Evolutionary conservation across 495 filamentous ascomycete genomes (phyloP).

Genomic region (Podospora bellae-mahoneyi): DNA sequence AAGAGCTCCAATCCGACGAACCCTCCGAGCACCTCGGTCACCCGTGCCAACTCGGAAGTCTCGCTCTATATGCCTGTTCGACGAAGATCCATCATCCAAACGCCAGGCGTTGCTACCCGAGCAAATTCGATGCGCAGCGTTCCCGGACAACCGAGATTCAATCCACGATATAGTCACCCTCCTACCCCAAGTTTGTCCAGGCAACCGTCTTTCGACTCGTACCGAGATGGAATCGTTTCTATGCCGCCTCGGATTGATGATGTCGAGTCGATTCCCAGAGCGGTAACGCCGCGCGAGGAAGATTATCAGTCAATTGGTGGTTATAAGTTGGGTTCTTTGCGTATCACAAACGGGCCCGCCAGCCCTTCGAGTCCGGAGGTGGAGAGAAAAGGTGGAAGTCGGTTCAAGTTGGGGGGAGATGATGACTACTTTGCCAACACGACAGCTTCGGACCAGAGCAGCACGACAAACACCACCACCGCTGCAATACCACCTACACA

Average conservation of each 20-base stretch:
- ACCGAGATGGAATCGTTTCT: slow-evolving; percentile 29
- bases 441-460: neutral
- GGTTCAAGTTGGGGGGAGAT: slow-evolving; percentile 2
- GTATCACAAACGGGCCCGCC: slow-evolving; percentile 57
- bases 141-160: slow-evolving; percentile 22
- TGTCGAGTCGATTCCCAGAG: slow-evolving; percentile 35
- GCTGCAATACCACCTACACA: slow-evolving; percentile 6
- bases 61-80: slow-evolving; percentile 49
- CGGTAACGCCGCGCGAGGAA: slow-evolving; percentile 44
- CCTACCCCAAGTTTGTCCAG: slow-evolving; percentile 36
- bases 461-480: neutral
- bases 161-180: slow-evolving; percentile 37
- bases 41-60: slow-evolving; percentile 40
- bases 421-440: slow-evolving; percentile 23
- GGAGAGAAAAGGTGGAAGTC: slow-evolving; percentile 24
- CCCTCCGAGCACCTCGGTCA: slow-evolving; percentile 31
- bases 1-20: slow-evolving; percentile 37
- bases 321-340: slow-evolving; percentile 56
- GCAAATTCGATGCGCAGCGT: slow-evolving; percentile 21
- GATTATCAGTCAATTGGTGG: slow-evolving; percentile 55
- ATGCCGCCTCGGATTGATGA: slow-evolving; percentile 31
- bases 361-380: slow-evolving; percentile 42
- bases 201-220: slow-evolving; percentile 37
- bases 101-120: slow-evolving; percentile 48
- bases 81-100: slow-evolving; percentile 45